Evolutionary conservation across 2,329 filamentous ascomycete genomes (phyloP).

Genomic region (Ophiosphaerella korrae): DNA sequence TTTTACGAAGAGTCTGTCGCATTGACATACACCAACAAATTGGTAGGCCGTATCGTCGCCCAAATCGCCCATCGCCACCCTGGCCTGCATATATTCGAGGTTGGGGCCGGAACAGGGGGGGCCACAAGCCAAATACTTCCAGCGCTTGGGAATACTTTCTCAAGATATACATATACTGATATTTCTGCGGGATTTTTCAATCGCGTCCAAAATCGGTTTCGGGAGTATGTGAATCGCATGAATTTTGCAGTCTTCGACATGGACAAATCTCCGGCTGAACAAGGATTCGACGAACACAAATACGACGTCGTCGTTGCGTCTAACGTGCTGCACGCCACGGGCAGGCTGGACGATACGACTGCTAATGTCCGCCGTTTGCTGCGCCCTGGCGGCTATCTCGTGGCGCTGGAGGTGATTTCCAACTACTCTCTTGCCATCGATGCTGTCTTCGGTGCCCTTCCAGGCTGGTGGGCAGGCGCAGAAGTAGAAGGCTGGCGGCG

Average conservation of each 20-base stretch:
- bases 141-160: neutral
- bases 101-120: slow-evolving; percentile 19
- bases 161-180: slow-evolving; percentile 27
- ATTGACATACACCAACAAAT: neutral
- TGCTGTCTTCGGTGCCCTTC: slow-evolving; percentile 42
- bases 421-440: neutral
- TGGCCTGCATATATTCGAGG: slow-evolving; percentile 9
- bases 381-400: slow-evolving; percentile 51
- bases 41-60: slow-evolving; percentile 1
- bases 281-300: slow-evolving; percentile 11
- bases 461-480: slow-evolving; percentile 47
- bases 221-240: neutral
- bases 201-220: slow-evolving; percentile 4
- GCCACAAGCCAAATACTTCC: slow-evolving; percentile 4
- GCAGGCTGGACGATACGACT: slow-evolving; percentile 10
- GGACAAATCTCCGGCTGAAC: slow-evolving; percentile 41
- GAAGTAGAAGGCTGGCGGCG: slow-evolving; percentile 13
- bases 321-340: slow-evolving; percentile 16
- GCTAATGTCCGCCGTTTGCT: slow-evolving; percentile 19
- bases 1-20: slow-evolving; percentile 16
- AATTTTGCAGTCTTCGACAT: slow-evolving; percentile 11
- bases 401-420: slow-evolving; percentile 34
- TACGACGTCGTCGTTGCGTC: slow-evolving; percentile 25
- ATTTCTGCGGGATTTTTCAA: slow-evolving; percentile 23
- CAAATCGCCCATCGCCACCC: slow-evolving; percentile 25